These are phyloP conservation scores for Cryphonectria naterciae DNA, from an alignment of 2,329 filamentous ascomycete genomes.

Conservation along the genomic window DNA sequence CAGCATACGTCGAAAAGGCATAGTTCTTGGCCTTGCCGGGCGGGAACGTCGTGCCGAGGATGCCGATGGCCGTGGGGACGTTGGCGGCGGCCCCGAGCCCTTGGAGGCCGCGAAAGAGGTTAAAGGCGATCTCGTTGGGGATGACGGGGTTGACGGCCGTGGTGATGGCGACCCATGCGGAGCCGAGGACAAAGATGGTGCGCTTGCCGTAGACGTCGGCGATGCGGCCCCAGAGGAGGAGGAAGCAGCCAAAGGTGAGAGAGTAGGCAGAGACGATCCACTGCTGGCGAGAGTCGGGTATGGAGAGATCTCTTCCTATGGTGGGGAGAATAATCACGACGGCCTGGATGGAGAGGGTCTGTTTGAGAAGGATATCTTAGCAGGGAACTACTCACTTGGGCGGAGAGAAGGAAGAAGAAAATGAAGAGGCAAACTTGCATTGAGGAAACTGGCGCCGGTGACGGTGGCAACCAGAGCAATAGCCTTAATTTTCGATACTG, in stretches of 20 bases:
- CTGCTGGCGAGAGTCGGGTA: constrained; percentile 63
- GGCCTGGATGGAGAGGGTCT: constrained; percentile 62
- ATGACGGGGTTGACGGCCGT: constrained; percentile 66
- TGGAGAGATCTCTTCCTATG: constrained; percentile 59
- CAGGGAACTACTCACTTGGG: background rate
- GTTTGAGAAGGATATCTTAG: constrained; percentile 4
- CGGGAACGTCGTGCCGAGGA: constrained; percentile 68
- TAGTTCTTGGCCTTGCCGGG: constrained; percentile 72
- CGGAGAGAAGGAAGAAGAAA: background rate
- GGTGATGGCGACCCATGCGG: constrained; percentile 63
- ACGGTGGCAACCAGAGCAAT: constrained; percentile 60
- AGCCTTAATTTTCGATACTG: constrained; percentile 54
- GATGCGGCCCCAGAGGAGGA: constrained; percentile 69
- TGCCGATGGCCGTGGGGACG: constrained; percentile 72
- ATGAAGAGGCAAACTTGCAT: constrained; percentile 42
- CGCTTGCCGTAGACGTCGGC: constrained; percentile 70
- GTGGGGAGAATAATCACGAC: constrained; percentile 66
- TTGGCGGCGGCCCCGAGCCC: constrained; percentile 71
- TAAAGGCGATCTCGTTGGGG: constrained; percentile 68
- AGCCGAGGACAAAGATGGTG: constrained; percentile 66
- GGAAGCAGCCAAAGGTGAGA: constrained; percentile 68
- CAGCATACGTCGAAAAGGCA: constrained; percentile 67
- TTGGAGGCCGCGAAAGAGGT: constrained; percentile 68
- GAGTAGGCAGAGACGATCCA: constrained; percentile 71
- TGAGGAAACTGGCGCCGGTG: constrained; percentile 60